Conservation (phyloP, 2,329 filamentous ascomycete species). For the Pseudogymnoascus sp. region DNA sequence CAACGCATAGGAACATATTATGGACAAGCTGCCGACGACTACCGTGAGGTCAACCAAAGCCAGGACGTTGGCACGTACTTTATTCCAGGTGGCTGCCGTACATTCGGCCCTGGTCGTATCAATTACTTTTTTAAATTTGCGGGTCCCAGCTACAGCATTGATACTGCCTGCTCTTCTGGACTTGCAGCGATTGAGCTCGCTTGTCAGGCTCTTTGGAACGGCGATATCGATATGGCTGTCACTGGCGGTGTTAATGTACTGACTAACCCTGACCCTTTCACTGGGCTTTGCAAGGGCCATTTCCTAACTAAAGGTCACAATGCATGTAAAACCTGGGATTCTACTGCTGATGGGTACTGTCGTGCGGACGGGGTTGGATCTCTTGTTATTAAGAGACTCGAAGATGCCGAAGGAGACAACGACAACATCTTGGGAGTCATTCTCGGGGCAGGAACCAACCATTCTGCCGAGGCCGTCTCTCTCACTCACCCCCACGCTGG, state of each 20-base stretch:
- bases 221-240: constrained; percentile 18
- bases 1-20: constrained; percentile 24
- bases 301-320: constrained; percentile 25
- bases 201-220: constrained; percentile 16
- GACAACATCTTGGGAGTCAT: constrained; percentile 40
- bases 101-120: constrained; percentile 21
- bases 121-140: constrained; percentile 35
- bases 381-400: constrained; percentile 40
- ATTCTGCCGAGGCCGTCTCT: constrained; percentile 70
- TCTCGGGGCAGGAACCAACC: constrained; percentile 66
- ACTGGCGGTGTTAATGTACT: constrained; percentile 20
- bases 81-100: constrained; percentile 4
- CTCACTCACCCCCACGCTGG: constrained; percentile 76
- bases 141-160: constrained; percentile 31
- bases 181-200: constrained; percentile 26
- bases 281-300: constrained; percentile 14
- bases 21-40: constrained; percentile 12
- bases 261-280: constrained; percentile 22
- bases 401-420: constrained; percentile 69
- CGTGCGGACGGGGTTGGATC: constrained; percentile 40
- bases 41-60: constrained; percentile 1
- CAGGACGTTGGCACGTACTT: constrained; percentile 13
- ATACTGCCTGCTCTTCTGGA: constrained; percentile 33
- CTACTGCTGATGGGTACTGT: constrained; percentile 43
- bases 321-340: constrained; percentile 39